Evolutionary conservation across 2,329 filamentous ascomycete genomes (phyloP).

Genomic region (Trichophyton schoenleinii): DNA sequence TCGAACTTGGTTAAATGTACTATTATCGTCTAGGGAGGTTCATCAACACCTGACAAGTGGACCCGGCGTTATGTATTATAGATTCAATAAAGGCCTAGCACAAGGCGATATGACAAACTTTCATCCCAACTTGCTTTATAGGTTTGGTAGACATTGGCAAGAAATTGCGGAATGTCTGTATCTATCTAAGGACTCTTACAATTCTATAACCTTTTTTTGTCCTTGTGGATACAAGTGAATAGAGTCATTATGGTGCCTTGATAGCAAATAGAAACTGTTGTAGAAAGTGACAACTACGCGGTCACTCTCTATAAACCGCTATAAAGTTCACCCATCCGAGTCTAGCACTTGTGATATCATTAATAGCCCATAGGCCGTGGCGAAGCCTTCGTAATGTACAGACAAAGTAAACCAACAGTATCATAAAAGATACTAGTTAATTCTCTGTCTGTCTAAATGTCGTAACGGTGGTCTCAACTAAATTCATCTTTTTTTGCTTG

Average conservation of each 20-base stretch:
- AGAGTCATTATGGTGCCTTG: neutral
- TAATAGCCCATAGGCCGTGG: too few species aligned
- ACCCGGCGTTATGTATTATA: neutral
- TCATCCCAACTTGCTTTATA: neutral
- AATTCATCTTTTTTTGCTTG: slow-evolving; percentile 22
- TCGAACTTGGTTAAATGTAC: neutral
- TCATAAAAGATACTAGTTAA: neutral
- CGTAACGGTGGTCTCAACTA: neutral
- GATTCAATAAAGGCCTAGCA: neutral
- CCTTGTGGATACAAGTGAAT: neutral
- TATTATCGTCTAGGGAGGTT: neutral
- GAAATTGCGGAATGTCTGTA: neutral
- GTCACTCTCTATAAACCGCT: too few species aligned
- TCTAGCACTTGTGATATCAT: too few species aligned
- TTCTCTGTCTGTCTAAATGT: neutral
- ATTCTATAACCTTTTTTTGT: neutral
- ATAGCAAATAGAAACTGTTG: neutral
- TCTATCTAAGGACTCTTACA: neutral
- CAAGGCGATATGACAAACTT: neutral
- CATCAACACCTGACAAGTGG: neutral
- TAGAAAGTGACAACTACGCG: neutral
- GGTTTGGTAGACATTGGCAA: neutral
- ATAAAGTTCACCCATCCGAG: too few species aligned
- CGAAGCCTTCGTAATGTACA: neutral
- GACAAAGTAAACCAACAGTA: neutral